Percentiles rank a stretch among this genome's conserved stretches.
phyloP scores from a whole-genome alignment of 2,329 filamentous ascomycete genomes.

The Paracamarosporium sp. region DNA sequence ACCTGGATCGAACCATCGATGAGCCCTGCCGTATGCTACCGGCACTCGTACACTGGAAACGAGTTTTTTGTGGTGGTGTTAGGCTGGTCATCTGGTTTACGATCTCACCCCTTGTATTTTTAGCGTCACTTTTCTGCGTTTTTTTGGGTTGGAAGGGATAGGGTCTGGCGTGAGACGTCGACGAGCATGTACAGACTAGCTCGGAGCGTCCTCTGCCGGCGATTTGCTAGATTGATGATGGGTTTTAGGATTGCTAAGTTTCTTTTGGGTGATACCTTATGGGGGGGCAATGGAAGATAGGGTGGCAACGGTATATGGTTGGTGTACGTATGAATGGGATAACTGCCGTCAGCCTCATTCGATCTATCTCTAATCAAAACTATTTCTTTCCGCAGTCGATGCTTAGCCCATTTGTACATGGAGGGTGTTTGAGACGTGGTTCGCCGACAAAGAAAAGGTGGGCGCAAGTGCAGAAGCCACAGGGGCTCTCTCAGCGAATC shows the following conservation, averaged over 20 bases:
- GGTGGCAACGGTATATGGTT: neutral
- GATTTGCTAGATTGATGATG: neutral
- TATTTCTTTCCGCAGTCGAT: too few relatives aligned
- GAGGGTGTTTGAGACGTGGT: neutral
- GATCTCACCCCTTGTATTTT: slow-evolving; percentile 4
- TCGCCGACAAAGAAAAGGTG: neutral
- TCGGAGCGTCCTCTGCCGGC: neutral
- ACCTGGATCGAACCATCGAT: neutral
- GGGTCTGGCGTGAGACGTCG: neutral
- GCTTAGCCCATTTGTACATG: too few relatives aligned
- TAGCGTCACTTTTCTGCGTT: neutral
- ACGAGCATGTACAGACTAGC: slow-evolving; percentile 2
- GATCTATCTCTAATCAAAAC: too few relatives aligned
- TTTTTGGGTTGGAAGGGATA: neutral
- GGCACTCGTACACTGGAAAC: neutral
- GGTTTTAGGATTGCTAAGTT: neutral
- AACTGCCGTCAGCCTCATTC: neutral
- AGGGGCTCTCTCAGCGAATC: slow-evolving; percentile 15
- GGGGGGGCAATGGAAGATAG: neutral
- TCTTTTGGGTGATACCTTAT: slow-evolving; percentile 1
- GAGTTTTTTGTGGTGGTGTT: neutral
- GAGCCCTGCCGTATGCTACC: neutral
- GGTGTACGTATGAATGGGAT: slow-evolving; percentile 11
- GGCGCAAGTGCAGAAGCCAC: neutral
- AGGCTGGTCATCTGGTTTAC: neutral